These are phyloP conservation scores for Aspergillus sclerotioniger DNA, from an alignment of 495 filamentous ascomycete genomes.

Conservation along the genomic window DNA sequence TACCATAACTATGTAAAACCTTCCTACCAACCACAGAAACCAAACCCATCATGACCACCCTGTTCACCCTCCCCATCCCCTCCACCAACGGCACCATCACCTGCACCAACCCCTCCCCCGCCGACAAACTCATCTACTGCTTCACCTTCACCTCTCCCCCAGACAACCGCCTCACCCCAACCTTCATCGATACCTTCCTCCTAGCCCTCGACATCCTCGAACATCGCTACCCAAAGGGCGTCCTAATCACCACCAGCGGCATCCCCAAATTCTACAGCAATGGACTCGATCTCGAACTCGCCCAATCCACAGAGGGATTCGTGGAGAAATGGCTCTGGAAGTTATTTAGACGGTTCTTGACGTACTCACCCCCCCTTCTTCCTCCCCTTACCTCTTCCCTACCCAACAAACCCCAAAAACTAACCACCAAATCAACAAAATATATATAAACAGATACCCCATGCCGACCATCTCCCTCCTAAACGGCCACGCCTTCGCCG, in stretches of 20 bases:
- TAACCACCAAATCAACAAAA: conserved; percentile 3
- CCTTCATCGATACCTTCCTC: conserved; percentile 62
- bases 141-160: conserved; percentile 67
- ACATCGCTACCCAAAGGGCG: conserved; percentile 62
- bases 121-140: conserved; percentile 56
- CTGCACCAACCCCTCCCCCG: conserved; percentile 54
- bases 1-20: background rate
- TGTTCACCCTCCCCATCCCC: conserved; percentile 47
- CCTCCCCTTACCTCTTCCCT: background rate
- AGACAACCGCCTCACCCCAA: conserved; percentile 72
- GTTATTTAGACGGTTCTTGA: conserved; percentile 58
- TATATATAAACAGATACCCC: conserved; percentile 51
- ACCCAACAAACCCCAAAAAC: background rate
- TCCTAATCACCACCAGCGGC: conserved; percentile 69
- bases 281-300: conserved; percentile 67
- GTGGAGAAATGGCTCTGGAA: conserved; percentile 55
- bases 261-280: conserved; percentile 82
- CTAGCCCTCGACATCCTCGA: conserved; percentile 73
- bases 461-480: conserved; percentile 80
- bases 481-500: conserved; percentile 82
- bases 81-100: conserved; percentile 50
- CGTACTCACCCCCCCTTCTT: conserved; percentile 33
- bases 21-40: background rate
- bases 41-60: conserved; percentile 25
- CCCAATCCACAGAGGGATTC: conserved; percentile 49